Conservation (phyloP, 495 filamentous ascomycete species). For the Podospora tetraspora region DNA sequence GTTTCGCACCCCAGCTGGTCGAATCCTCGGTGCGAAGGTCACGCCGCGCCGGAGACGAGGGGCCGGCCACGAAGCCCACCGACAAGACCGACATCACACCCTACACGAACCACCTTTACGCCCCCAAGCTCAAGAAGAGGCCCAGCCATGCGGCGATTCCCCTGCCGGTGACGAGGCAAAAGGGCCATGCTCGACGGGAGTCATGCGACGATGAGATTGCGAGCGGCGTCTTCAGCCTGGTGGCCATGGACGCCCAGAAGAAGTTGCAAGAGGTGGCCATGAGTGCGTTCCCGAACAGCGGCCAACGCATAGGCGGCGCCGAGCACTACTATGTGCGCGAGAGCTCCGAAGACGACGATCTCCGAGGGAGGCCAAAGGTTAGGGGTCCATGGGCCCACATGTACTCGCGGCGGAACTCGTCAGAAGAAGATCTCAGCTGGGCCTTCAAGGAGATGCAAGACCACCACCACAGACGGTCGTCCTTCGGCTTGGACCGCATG, state of each 20-base stretch:
- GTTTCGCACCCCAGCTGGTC: constrained; percentile 60
- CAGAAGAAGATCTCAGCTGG: constrained; percentile 45
- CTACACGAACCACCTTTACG: constrained; percentile 54
- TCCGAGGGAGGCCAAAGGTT: constrained; percentile 28
- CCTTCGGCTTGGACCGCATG: constrained; percentile 17
- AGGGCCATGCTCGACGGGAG: constrained; percentile 45
- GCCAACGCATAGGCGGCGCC: constrained; percentile 43
- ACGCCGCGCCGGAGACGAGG: constrained; percentile 48
- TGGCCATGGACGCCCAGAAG: constrained; percentile 68
- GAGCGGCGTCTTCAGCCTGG: constrained; percentile 69
- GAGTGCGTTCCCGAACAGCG: constrained; percentile 46
- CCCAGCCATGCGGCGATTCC: constrained; percentile 25
- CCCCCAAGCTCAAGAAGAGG: constrained; percentile 37
- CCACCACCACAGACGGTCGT: constrained; percentile 22
- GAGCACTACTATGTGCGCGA: constrained; percentile 53
- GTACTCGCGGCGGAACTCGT: constrained; percentile 39
- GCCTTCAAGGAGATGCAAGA: constrained; percentile 49
- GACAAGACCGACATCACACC: constrained; percentile 57
- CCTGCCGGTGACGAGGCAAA: constrained; percentile 14
- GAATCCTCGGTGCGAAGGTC: constrained; percentile 58
- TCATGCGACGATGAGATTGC: constrained; percentile 64
- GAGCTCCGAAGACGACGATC: constrained; percentile 42
- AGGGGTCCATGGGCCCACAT: constrained; percentile 32
- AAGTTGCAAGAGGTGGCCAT: constrained; percentile 51
- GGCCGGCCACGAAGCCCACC: constrained; percentile 43